Evolutionary conservation across 75 land plant genomes (phyloP).

Genomic region (Larix kaempferi): DNA sequence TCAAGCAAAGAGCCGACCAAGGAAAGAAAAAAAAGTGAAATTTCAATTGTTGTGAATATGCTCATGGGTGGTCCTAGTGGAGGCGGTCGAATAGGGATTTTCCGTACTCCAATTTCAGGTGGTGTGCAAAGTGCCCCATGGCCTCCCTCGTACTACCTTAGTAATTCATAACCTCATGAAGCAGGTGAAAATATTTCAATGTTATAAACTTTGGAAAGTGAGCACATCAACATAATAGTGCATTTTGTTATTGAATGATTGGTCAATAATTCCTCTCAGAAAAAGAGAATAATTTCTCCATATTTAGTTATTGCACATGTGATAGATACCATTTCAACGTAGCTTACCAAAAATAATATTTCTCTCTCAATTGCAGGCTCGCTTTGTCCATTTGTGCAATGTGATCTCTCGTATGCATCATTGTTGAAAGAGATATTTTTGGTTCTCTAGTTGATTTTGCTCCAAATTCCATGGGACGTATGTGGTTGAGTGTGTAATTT

Average conservation of each 20-base stretch:
- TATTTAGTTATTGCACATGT: not conserved
- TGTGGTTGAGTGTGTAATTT: constrained; percentile 23
- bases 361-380: constrained; percentile 52
- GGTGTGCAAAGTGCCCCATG: constrained; percentile 99
- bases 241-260: not conserved
- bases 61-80: constrained; percentile 22
- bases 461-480: constrained; percentile 91
- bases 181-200: constrained; percentile 44
- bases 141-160: constrained; percentile 82
- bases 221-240: not conserved
- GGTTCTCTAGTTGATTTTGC: constrained; percentile 98
- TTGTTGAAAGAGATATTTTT: constrained; percentile 79
- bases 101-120: constrained; percentile 95
- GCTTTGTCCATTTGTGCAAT: constrained; percentile 95
- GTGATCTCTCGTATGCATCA: constrained; percentile 99
- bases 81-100: constrained; percentile 82
- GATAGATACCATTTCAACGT: not conserved
- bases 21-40: not conserved
- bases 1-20: not conserved
- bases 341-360: not conserved
- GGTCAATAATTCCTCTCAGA: not conserved
- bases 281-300: not conserved
- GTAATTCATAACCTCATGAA: constrained; percentile 98
- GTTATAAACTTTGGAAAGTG: not conserved
- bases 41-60: not conserved